A percentile compares a stretch with the other conserved stretches of the same genome.
Evolutionary conservation across 1,284 basidiomycete species (phyloP).

Genomic region (Anthracocystis walkeri): DNA sequence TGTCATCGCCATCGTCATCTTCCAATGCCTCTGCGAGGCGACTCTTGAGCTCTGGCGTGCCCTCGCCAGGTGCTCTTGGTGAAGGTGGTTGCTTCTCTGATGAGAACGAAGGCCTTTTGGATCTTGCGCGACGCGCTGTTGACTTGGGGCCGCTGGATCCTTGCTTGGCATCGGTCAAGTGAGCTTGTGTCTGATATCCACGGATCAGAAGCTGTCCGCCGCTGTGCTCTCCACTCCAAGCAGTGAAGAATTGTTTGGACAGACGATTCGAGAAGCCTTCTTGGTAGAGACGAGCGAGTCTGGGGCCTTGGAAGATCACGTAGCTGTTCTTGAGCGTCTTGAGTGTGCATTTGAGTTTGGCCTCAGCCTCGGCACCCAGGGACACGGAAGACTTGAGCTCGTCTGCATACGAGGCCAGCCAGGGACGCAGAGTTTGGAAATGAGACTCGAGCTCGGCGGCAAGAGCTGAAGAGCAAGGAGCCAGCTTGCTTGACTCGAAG

Average conservation of each 20-base stretch:
- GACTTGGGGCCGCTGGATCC: constrained; percentile 12
- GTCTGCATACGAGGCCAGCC: constrained; percentile 72
- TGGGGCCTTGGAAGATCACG: constrained; percentile 73
- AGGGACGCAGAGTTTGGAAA: constrained; percentile 60
- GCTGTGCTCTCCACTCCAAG: constrained; percentile 58
- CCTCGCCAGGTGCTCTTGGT: constrained; percentile 18
- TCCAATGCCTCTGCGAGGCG: constrained; percentile 29
- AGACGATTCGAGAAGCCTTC: constrained; percentile 54
- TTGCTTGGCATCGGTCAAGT: constrained; percentile 35
- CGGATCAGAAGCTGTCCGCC: constrained; percentile 53
- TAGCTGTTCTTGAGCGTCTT: constrained; percentile 66
- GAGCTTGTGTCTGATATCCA: constrained; percentile 41
- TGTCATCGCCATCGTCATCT: constrained; percentile 17
- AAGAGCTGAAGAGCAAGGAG: constrained; percentile 72
- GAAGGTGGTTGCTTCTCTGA: constrained; percentile 19
- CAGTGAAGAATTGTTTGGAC: constrained; percentile 58
- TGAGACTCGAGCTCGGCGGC: constrained; percentile 72
- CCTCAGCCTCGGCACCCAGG: constrained; percentile 72
- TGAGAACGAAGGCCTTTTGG: constrained; percentile 21
- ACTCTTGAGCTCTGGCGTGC: constrained; percentile 26
- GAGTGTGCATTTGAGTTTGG: constrained; percentile 73
- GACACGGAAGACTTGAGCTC: constrained; percentile 72
- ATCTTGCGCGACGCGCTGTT: constrained; percentile 1
- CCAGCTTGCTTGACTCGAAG: constrained; percentile 70
- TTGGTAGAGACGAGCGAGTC: constrained; percentile 70